Evolutionary conservation across 1,284 basidiomycete genomes (phyloP), one percentile per base, ranked within the genome.

Genomic region (Ceratobasidium sp.): DNA sequence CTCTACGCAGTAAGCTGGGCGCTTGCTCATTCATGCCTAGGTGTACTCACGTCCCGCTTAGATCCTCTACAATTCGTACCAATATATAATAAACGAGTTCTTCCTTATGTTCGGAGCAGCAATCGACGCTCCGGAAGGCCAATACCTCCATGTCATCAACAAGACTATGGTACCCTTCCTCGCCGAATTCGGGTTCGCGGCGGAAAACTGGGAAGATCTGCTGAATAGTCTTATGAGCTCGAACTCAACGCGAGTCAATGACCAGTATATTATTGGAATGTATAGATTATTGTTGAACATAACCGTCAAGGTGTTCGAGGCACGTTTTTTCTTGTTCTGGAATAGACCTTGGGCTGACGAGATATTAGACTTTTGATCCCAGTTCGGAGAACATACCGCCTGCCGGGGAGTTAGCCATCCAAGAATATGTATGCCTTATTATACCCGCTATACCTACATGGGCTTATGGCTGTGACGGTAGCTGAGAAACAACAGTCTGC

Each of bases 271-370:
- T 45, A 63, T 63, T 17, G 60, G 41, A 27, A 47, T 63, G 41
- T 71, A 59, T n/a, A 59, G 67, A 45, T 11, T 71, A 27, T 33
- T 71, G 36, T 27, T 71, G 67, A 71, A 71, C 29, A 71, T 71
- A 15, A 71, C 67, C 1, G 53, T 50, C 2, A 47, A 27, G n/a
- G 56, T 71, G 2, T 71, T 71, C 31, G 8, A 50, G 14, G 67
- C 59, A 45, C 50, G 56, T 71, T 19, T 11, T 51, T 36, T 31
- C 17, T 71, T 9, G 8, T 27, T 14, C n/a, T 31, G 62, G 45
- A 19, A 24, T 45, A 41, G 11, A 5, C 31, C 3, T n/a, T 29
- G 27, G 15, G 59, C 67, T 71, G 17, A 71, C 17, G 9, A 1
- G 22, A 11, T n/a, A 41, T 7, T 11, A 41, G 36, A 41, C 6